phyloP scores from a whole-genome alignment of 768 basidiomycete species.

The Hygrophorus pudorinus region DNA sequence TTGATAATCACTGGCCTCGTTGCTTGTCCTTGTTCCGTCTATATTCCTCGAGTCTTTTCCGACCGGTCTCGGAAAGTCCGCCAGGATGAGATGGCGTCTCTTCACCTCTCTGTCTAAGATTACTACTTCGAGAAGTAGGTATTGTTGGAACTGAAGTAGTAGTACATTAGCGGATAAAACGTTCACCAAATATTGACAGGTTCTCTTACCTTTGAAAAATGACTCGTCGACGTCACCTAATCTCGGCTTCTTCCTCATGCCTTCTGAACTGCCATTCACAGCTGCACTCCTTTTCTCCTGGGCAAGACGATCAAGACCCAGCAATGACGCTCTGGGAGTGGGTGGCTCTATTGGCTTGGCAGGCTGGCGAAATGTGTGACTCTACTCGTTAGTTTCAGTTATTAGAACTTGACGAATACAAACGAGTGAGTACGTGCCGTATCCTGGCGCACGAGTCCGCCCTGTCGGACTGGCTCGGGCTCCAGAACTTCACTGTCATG shows the following conservation, averaged over 20 bases:
- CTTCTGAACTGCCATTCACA: constrained; percentile 32
- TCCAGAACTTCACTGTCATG: constrained; percentile 77
- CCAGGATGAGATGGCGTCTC: constrained; percentile 93
- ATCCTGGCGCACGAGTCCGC: constrained; percentile 65
- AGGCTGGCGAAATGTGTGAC: constrained; percentile 74
- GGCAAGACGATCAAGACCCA: constrained; percentile 85
- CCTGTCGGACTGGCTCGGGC: constrained; percentile 63
- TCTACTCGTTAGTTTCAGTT: constrained; percentile 26
- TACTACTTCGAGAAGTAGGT: constrained; percentile 44
- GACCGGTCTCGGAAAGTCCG: constrained; percentile 71
- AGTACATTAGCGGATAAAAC: constrained; percentile 7
- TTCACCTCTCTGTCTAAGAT: constrained; percentile 64
- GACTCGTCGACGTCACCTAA: constrained; percentile 56
- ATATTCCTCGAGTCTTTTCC: constrained; percentile 68
- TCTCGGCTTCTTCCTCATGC: constrained; percentile 58
- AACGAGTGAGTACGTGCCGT: constrained; percentile 45
- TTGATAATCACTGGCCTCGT: constrained; percentile 33
- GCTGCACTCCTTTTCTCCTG: constrained; percentile 73
- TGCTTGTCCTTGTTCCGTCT: constrained; percentile 61
- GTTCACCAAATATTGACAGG: background rate
- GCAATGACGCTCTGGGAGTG: constrained; percentile 67
- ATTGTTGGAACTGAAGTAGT: constrained; percentile 69
- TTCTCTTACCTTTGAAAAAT: constrained; percentile 73
- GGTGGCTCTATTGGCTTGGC: constrained; percentile 64
- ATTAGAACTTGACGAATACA: background rate